These are phyloP conservation scores for Martiniozyma asiatica DNA, from an alignment of 1,139 yeast genomes.

Conservation along the genomic window DNA sequence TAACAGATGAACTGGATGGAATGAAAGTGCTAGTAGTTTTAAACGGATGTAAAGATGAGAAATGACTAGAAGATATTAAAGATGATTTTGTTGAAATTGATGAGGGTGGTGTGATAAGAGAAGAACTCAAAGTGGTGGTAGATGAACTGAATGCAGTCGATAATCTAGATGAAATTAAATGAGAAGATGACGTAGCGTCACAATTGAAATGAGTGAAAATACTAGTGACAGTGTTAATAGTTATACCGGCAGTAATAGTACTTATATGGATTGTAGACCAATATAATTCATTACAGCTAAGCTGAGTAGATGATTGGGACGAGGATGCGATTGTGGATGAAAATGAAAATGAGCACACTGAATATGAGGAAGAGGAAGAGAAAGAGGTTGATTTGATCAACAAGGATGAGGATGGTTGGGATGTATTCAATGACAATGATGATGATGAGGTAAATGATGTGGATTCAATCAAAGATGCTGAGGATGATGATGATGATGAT, in stretches of 20 bases:
- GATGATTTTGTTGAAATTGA: slow-evolving; percentile 3
- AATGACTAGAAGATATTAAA: not conserved
- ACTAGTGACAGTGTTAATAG: too few species aligned
- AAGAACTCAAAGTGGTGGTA: slow-evolving; percentile 1
- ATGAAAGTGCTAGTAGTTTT: too few species aligned
- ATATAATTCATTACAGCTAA: too few species aligned
- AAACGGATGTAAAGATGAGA: too few species aligned
- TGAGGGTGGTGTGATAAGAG: slow-evolving; percentile 3
- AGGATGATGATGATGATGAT: slow-evolving; percentile 1
- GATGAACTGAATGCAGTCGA: slow-evolving; percentile 1
- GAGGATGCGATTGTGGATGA: not conserved
- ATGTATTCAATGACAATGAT: slow-evolving; percentile 3
- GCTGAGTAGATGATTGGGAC: too few species aligned
- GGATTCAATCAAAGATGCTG: slow-evolving; percentile 1
- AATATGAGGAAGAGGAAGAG: slow-evolving; percentile 2
- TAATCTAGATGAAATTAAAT: not conserved
- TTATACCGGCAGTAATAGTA: too few species aligned
- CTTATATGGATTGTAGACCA: too few species aligned
- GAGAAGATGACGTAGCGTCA: too few species aligned
- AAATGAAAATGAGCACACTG: too few species aligned
- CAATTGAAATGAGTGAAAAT: too few species aligned
- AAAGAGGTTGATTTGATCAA: slow-evolving; percentile 1
- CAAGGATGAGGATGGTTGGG: slow-evolving; percentile 6
- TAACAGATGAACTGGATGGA: too few species aligned
- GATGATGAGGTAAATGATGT: slow-evolving; percentile 5